Percentiles rank a stretch among this genome's conserved stretches.
Conservation (phyloP, 2,329 filamentous ascomycete genomes). For the Verticillium zaregamsianum region DNA sequence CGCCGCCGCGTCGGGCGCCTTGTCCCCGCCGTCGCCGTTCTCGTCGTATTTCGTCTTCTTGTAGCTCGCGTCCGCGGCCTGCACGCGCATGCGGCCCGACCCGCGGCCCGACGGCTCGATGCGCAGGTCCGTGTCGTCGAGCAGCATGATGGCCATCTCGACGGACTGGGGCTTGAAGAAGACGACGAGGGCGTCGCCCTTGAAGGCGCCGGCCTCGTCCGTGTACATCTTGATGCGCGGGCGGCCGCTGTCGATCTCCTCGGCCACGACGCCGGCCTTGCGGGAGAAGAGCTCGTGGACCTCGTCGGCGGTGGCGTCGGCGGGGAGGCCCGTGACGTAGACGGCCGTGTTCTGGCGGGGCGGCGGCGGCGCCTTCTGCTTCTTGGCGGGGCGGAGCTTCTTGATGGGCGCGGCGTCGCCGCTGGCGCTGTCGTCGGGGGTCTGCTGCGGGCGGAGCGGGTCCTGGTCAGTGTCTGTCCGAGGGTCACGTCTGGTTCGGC, state of each 20-base stretch:
- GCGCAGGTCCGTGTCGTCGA: conserved; percentile 80
- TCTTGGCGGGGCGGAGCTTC: conserved; percentile 33
- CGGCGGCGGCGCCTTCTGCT: conserved; percentile 42
- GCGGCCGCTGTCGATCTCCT: conserved; percentile 84
- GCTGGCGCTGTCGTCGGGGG: conserved; percentile 27
- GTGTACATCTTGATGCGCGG: conserved; percentile 92
- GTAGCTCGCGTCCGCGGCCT: conserved; percentile 83
- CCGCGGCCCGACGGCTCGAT: conserved; percentile 47
- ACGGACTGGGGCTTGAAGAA: conserved; percentile 97
- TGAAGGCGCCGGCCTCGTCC: conserved; percentile 78
- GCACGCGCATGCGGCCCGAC: conserved; percentile 70
- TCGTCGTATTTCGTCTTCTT: conserved; percentile 75
- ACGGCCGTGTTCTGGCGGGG: conserved; percentile 78
- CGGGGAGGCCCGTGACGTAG: conserved; percentile 84
- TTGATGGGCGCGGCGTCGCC: conserved; percentile 2
- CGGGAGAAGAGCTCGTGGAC: conserved; percentile 76
- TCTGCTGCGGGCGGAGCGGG: not conserved
- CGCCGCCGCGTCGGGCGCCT: conserved; percentile 35
- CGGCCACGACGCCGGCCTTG: conserved; percentile 86
- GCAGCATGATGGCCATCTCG: conserved; percentile 72
- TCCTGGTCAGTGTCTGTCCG: not conserved
- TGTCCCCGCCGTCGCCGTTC: conserved; percentile 21
- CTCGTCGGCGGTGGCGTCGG: conserved; percentile 74
- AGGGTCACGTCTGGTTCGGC: not conserved
- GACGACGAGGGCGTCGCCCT: conserved; percentile 87